Percentiles rank a stretch among this genome's conserved stretches.
Conservation (phyloP, 2,329 filamentous ascomycete species). For the Ophiostoma montium region DNA sequence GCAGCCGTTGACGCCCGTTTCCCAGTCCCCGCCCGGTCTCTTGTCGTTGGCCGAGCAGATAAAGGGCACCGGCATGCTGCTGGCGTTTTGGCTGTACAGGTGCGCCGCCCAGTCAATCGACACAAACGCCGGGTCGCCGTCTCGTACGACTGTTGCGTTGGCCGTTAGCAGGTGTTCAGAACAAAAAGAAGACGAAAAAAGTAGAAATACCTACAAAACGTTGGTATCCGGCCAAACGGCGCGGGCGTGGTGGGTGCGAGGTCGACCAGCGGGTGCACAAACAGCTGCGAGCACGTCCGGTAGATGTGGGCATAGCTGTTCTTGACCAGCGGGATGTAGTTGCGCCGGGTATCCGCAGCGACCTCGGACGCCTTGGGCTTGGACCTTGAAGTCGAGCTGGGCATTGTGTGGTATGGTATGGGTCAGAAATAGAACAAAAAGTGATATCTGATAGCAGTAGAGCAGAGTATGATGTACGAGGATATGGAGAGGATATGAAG, state of each 20-base stretch:
- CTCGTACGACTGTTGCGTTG: slow-evolving; percentile 33
- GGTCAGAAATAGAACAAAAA: not conserved
- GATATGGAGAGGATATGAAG: too few species aligned
- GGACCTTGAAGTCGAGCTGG: slow-evolving; percentile 17
- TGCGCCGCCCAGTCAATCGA: slow-evolving; percentile 40
- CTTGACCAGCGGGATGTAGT: slow-evolving; percentile 52
- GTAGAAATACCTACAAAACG: slow-evolving; percentile 24
- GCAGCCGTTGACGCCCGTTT: slow-evolving; percentile 44
- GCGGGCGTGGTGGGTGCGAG: slow-evolving; percentile 24
- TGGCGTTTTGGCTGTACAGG: not conserved
- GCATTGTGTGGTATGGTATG: not conserved
- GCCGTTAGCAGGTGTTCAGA: too few species aligned
- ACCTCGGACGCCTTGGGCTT: slow-evolving; percentile 55
- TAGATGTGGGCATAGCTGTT: slow-evolving; percentile 39
- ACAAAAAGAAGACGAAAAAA: not conserved
- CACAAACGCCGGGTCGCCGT: slow-evolving; percentile 44
- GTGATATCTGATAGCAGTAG: not conserved
- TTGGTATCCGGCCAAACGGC: slow-evolving; percentile 24
- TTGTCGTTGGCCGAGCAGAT: slow-evolving; percentile 66
- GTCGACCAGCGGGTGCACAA: slow-evolving; percentile 34
- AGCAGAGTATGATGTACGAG: too few species aligned
- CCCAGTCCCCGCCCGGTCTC: slow-evolving; percentile 67
- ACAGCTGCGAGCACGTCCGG: slow-evolving; percentile 45
- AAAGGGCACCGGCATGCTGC: slow-evolving; percentile 41
- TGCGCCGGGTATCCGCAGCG: slow-evolving; percentile 57